Conservation (phyloP, 305 asterid species). For the Plantago coronopus region DNA sequence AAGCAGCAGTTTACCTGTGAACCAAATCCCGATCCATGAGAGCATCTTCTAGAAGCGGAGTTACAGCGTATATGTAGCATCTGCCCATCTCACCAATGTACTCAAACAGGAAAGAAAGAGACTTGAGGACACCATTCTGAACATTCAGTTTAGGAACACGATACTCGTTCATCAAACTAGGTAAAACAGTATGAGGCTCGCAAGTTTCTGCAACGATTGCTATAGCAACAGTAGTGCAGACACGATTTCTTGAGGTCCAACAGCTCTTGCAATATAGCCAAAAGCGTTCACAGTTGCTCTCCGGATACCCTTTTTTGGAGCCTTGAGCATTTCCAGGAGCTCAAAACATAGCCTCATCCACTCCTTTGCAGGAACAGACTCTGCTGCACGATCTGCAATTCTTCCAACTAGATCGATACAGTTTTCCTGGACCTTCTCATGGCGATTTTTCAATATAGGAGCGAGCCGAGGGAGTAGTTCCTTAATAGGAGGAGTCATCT, state of each 20-base stretch:
- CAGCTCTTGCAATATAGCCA: conserved; percentile 92
- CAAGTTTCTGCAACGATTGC: conserved; percentile 98
- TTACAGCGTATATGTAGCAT: conserved; percentile 89
- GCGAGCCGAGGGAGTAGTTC: conserved; percentile 90
- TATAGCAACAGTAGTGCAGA: conserved; percentile 94
- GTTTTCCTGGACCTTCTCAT: conserved; percentile 93
- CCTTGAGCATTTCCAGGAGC: conserved; percentile 97
- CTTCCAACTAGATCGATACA: conserved; percentile 95
- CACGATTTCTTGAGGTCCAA: conserved; percentile 97
- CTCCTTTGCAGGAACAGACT: conserved; percentile 91
- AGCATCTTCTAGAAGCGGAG: conserved; percentile 94
- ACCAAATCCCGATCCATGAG: conserved; percentile 91
- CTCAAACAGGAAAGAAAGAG: conserved; percentile 84
- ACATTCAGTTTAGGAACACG: conserved; percentile 95
- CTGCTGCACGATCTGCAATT: conserved; percentile 95
- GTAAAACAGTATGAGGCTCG: conserved; percentile 84
- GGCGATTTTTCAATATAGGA: conserved; percentile 91
- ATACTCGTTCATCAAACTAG: conserved; percentile 89
- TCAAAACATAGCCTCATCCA: conserved; percentile 98
- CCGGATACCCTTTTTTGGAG: conserved; percentile 94
- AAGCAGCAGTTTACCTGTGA: conserved; percentile 92
- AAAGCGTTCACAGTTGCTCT: conserved; percentile 93
- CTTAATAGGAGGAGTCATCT: conserved; percentile 98
- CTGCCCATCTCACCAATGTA: conserved; percentile 99
- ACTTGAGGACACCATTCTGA: conserved; percentile 91